Base-by-base conservation (phyloP, 768 basidiomycete species). In the Candolleomyces aberdarensis region DNA sequence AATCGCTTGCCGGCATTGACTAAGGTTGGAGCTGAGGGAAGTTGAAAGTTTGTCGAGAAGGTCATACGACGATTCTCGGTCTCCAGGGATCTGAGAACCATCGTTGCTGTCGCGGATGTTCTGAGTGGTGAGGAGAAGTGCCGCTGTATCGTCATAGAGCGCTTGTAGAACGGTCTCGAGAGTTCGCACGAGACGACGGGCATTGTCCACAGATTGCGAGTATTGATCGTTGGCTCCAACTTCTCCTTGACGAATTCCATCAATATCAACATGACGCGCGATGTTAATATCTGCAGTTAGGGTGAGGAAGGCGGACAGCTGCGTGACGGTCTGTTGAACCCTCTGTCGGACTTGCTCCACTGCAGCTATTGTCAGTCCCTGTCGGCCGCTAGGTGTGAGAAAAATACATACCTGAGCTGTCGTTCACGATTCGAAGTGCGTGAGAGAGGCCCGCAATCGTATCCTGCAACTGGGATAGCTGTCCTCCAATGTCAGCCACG, bases 181-280 rank as follows among this genome's bases (percentile, higher is more conserved):
- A 2, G 82, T 85, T 43, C 91, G 84, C 19, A 91, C 80, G 20
- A 92, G 80, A 9, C 77, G 65, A 32, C 89, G 81, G 19, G 91
- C 93, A 59, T 80, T 85, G 49, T 86, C 85, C 2, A 94, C 87
- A 19, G 85, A 85, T 63, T 85, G 80, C 14, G 78, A 69, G 68
- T 92, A 93, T 39, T 77, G 69, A 19, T 82, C 76, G 64, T 83
- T 83, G 22, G 77, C 69, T 14, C 77, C 68, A 10, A 75, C 76
- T 1, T 78, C 74, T 31, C 84, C 81, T 62, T 81, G 78, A 29
- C 78, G 78, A 62, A 89, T 80, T 15, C 88, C 89, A 65, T 94
- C 91, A 60, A 95, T 84, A 69, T 95, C 94, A 62, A 96, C 85
- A 70, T 88, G 85, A 32, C 85, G 83, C 19, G 92, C 92, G 57